Base-by-base conservation (phyloP, 2,329 filamentous ascomycete species). In the Phyllosticta citribraziliensis region DNA sequence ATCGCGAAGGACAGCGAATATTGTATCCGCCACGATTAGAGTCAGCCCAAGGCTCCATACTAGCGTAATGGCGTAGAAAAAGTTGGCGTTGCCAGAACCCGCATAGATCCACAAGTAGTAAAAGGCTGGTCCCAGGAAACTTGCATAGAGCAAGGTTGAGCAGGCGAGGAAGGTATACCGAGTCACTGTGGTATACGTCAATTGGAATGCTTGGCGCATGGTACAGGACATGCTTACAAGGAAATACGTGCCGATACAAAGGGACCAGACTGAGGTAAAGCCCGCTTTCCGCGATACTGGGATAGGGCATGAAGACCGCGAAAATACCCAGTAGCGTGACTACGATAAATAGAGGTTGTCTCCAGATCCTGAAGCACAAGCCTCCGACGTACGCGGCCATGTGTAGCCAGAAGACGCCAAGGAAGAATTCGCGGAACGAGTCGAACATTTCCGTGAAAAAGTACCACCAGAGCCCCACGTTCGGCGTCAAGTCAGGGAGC, bases 361-460 rank as follows among this genome's bases (percentile, higher is more conserved):
- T 82, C 54, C 91, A 86, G 35, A 99, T 78, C 62, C 93, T 88
- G 60, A 97, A 82, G 12, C 88, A 91, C 52, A 99, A 78, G 0
- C 90, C 93, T 17, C 88, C 88, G 40, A 96, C 89, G 74, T 99
- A 99, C 50, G 89, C 88, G 0, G 88, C 85, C 62, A 97, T 84
- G 72, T 99, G 94, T 63, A 99, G 82, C 91, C 95, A 97, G 78
- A 99, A 99, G 56, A 99, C 92, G 60, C 89, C 94, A 2, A 99
- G 83, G 80, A 97, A 99, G 80, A 99, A 99, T 67, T 88, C 87
- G 50, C 94, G 84, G 81, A 99, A 99, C 0, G 92, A 93, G 76
- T 99, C 94, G 73, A 99, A 99, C 86, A 99, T 99, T 72, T 99
- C 93, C 67, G 95, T 96, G 72, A 99, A 97, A 77, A 99, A 99